Base-by-base conservation (phyloP, 257 asterid species). In the Ophiorrhiza pumila region DNA sequence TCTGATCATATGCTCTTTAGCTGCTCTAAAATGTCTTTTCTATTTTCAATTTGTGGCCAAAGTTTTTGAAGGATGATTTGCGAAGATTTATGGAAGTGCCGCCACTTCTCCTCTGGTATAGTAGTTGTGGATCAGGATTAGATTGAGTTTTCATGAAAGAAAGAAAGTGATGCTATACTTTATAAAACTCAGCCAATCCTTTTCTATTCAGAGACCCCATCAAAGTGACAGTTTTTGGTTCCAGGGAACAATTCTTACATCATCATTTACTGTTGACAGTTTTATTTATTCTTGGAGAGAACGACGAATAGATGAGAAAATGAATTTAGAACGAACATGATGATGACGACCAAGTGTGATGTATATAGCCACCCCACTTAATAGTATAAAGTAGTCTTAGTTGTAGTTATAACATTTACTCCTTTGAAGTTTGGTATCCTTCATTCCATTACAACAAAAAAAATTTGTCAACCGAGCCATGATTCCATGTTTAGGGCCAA, bases 401-500 rank as follows among this genome's bases (percentile, higher is more conserved):
- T n/a, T n/a, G n/a, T n/a, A n/a, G n/a, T n/a, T n/a, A n/a, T n/a
- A n/a, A n/a, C n/a, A n/a, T n/a, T n/a, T n/a, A n/a, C n/a, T n/a
- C n/a, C n/a, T n/a, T 74, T 83, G 81, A 57, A 79, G 86, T 77
- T 85, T 78, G 74, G 79, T 86, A 85, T 89, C 88, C 89, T 86
- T 88, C 88, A 85, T 90, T 65, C 90, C 88, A 85, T 90, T 65
- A 73, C 80, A 79, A 79, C 78, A 71, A 76, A 43, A 77, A 73
- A 74, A 77, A 72, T 76, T 84, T 81, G 82, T 76, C 77, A 66
- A 69, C 82, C 71, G 80, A 50, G 66, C 73, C 69, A 68, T 80
- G 80, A 76, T 78, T 80, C 84, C 84, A 71, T 83, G 71, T 69
- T 59, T 45, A 25, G 17, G 47, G 75, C 75, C 79, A 69, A 67